Conservation (phyloP, 2,329 filamentous ascomycete species). For the Capronia epimyces region DNA sequence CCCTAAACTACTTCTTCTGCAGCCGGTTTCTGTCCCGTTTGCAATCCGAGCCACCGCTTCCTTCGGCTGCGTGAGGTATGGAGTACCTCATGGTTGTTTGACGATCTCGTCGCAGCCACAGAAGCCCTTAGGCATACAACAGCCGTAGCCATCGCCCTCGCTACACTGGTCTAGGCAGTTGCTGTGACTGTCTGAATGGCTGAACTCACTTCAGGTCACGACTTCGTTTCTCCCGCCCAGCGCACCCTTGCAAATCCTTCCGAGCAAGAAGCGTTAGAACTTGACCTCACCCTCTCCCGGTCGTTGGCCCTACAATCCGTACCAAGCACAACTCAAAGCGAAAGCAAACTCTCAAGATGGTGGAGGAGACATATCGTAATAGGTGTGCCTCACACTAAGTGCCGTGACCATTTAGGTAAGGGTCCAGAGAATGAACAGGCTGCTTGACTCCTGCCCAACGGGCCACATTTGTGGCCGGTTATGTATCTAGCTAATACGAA, state of each 20-base stretch:
- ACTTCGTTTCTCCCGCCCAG: constrained; percentile 4
- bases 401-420: constrained; percentile 27
- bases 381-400: constrained; percentile 21
- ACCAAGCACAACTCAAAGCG: constrained; percentile 6
- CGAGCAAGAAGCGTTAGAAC: constrained; percentile 23
- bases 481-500: neutral
- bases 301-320: constrained; percentile 1
- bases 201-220: neutral
- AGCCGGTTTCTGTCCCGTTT: no score
- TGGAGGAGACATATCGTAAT: constrained; percentile 24
- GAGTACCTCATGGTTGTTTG: no score
- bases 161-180: neutral
- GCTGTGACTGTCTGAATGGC: neutral
- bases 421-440: neutral
- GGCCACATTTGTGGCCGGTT: neutral
- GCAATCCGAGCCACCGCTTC: no score
- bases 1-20: no score
- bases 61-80: no score
- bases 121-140: neutral
- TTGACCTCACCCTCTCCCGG: constrained; percentile 5
- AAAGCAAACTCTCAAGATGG: constrained; percentile 8
- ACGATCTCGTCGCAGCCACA: neutral
- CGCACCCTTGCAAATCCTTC: constrained; percentile 14
- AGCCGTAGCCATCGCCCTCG: neutral
- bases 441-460: neutral